A percentile compares a stretch with the other conserved stretches of the same genome.
These are phyloP conservation scores for Hypomyces rosellus DNA, from an alignment of 2,329 filamentous ascomycete species.

Conservation along the genomic window DNA sequence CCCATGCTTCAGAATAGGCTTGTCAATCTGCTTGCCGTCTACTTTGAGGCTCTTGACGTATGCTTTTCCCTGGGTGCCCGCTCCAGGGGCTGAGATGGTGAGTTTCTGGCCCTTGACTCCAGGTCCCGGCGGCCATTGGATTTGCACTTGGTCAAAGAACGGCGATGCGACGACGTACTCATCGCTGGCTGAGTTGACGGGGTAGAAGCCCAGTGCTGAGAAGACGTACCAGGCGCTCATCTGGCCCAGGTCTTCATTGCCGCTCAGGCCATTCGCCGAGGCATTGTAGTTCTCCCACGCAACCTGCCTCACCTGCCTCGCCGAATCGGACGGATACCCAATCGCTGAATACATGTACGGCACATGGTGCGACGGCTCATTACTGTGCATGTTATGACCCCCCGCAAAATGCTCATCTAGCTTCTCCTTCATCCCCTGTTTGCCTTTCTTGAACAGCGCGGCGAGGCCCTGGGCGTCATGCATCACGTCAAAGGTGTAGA, in stretches of 20 bases:
- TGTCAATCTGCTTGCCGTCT: conserved; percentile 29
- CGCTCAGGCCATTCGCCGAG: conserved; percentile 37
- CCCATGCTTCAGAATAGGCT: conserved; percentile 32
- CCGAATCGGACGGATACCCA: conserved; percentile 32
- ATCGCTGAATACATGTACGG: conserved; percentile 40
- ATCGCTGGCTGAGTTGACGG: conserved; percentile 37
- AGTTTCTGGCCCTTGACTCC: conserved; percentile 19
- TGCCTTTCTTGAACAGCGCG: conserved; percentile 30
- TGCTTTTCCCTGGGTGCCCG: conserved; percentile 26
- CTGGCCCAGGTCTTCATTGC: conserved; percentile 44
- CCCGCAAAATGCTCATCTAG: conserved; percentile 39
- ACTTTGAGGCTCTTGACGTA: conserved; percentile 36
- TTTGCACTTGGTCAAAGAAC: conserved; percentile 38
- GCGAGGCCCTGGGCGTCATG: conserved; percentile 38
- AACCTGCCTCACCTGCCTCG: conserved; percentile 26
- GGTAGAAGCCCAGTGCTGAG: conserved; percentile 41
- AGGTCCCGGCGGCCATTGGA: conserved; percentile 29
- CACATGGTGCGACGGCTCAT: conserved; percentile 42
- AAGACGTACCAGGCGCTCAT: conserved; percentile 46
- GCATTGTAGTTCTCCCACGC: conserved; percentile 34
- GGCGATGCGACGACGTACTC: conserved; percentile 40
- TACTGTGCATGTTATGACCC: conserved; percentile 41
- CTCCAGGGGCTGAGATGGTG: conserved; percentile 35
- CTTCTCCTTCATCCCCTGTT: conserved; percentile 31
- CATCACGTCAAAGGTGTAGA: conserved; percentile 44